phyloP scores from a whole-genome alignment of 305 asterid species.

The Lippia alba region DNA sequence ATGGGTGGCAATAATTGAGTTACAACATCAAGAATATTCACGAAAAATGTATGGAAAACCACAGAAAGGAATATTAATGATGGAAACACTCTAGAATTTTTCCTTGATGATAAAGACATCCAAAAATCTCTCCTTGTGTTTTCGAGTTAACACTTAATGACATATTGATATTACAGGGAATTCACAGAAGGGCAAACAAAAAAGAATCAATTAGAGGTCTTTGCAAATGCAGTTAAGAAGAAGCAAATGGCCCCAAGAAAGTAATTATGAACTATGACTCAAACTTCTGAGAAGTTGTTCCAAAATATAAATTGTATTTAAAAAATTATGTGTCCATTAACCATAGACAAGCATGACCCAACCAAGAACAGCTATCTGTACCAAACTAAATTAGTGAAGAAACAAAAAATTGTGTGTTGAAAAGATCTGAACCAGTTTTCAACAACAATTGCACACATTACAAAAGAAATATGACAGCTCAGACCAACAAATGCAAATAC shows the following conservation, averaged over 20 bases:
- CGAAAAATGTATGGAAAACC: neutral
- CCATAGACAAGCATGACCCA: slow-evolving; percentile 2
- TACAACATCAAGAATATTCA: slow-evolving; percentile 8
- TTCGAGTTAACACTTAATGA: too few relatives aligned
- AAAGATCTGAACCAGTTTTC: slow-evolving; percentile 6
- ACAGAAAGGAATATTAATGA: slow-evolving; percentile 4
- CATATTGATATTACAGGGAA: too few relatives aligned
- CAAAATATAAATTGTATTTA: neutral
- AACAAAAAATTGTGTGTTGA: slow-evolving; percentile 3
- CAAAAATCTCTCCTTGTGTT: neutral
- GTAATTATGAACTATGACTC: too few relatives aligned
- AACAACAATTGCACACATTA: slow-evolving; percentile 5
- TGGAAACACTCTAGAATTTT: slow-evolving; percentile 5
- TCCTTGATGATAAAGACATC: slow-evolving; percentile 2
- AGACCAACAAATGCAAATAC: slow-evolving; percentile 21
- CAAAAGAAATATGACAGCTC: neutral
- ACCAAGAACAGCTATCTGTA: slow-evolving; percentile 3
- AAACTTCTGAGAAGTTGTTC: neutral
- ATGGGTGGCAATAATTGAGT: slow-evolving; percentile 17
- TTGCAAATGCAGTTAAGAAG: too few relatives aligned
- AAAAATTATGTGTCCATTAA: too few relatives aligned
- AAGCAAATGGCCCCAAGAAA: too few relatives aligned
- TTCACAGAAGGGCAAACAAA: too few relatives aligned
- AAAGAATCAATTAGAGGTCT: too few relatives aligned
- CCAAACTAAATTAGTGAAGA: neutral